A percentile compares a stretch with the other conserved stretches of the same genome.
These are phyloP conservation scores for Diaporthe ilicicola DNA, from an alignment of 2,329 filamentous ascomycete genomes.

Conservation along the genomic window DNA sequence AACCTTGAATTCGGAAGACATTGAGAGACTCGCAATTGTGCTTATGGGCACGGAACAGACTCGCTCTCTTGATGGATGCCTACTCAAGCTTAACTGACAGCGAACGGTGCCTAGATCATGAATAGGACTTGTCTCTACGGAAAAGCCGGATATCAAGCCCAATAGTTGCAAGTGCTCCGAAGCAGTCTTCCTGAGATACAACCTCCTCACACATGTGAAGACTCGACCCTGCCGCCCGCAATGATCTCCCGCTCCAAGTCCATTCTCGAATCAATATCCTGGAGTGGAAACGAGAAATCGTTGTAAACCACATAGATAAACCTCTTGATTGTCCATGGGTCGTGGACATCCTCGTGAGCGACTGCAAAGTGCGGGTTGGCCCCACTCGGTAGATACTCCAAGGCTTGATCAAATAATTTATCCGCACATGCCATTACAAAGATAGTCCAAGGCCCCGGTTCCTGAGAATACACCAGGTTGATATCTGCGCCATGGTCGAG, in stretches of 20 bases:
- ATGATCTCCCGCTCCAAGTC: neutral
- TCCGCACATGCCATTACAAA: neutral
- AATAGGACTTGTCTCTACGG: no score
- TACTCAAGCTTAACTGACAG: no score
- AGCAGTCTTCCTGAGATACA: neutral
- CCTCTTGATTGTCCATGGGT: neutral
- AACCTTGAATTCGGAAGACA: no score
- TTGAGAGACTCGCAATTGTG: no score
- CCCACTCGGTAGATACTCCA: neutral
- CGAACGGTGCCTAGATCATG: no score
- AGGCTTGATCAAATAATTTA: rapidly evolving
- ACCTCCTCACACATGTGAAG: neutral
- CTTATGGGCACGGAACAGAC: no score
- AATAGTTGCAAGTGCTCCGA: neutral
- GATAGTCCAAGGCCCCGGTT: neutral
- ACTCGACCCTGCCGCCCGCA: neutral
- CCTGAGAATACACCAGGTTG: neutral
- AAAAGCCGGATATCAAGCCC: no score
- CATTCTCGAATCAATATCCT: neutral
- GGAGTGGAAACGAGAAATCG: neutral
- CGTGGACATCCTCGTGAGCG: rapidly evolving
- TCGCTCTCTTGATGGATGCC: no score
- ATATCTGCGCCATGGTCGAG: neutral
- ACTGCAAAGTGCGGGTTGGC: neutral
- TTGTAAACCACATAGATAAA: neutral